Base-by-base conservation (phyloP, 225 moss, liverwort and hornwort genomes). In the Sphagnum tenellum region DNA sequence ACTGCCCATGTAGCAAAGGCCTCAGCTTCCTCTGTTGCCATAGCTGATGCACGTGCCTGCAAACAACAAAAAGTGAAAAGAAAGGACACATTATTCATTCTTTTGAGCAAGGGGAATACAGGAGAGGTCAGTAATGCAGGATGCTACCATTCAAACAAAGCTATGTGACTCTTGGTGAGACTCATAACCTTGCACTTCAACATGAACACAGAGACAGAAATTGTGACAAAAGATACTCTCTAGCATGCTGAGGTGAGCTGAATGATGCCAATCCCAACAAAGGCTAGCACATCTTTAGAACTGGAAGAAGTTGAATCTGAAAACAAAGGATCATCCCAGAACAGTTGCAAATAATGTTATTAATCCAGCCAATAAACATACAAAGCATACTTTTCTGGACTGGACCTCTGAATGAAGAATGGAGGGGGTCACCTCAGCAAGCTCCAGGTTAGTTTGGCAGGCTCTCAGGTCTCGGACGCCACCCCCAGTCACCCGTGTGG, bases 11-110 rank as follows among this genome's bases (percentile, higher is more conserved):
- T 82, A 64, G 92, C 88, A 56, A 92, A 78, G 49, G 85, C 86
- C 67, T 87, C 77, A 67, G 89, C 93, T 76, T 89, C 95, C 61
- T 92, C 95, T 70, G 82, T 89, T 61, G 87, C 84, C 88, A 87
- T 90, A 58, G 86, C 86, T 76, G 89, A 88, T 75, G 89, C 82
- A 67, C 86, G 89, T 8, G 88, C 89, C 95, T 88, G 69, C 50
- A 66, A 12, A 59, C 5, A 8, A 11, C 61, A 67, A 67, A 52
- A 62, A 60, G 1, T 29, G 29, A 55, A 9, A 12, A 51, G 29
- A 50, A 56, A 7, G 11, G 57, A 5, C 3, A 12, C 7, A 64
- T 3, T 49, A 53, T 45, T 58, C 66, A 11, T 53, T 45, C 45
- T 29, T 9, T 4, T 4, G 48, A 55, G 5, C 53, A 11, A 45